phyloP scores from a whole-genome alignment of 2,329 filamentous ascomycete species.

The Conoideocrella luteorostrata region DNA sequence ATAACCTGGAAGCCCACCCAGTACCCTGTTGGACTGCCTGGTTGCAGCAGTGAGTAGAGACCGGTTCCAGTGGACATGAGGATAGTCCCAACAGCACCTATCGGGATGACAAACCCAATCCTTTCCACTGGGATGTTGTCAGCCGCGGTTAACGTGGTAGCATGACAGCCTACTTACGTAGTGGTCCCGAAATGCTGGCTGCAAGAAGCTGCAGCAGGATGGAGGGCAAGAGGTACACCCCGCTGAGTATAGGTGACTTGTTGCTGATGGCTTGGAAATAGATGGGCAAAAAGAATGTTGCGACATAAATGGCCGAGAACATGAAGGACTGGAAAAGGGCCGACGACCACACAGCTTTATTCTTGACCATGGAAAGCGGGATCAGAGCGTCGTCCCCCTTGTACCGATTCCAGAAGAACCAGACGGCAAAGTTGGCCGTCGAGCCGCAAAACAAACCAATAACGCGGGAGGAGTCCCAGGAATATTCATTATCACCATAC shows the following conservation, averaged over 20 bases:
- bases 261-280: conserved; percentile 24
- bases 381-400: conserved; percentile 42
- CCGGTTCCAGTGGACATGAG: conserved; percentile 13
- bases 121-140: not conserved
- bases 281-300: not conserved
- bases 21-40: conserved; percentile 2
- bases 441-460: conserved; percentile 35
- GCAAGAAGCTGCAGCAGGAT: conserved; percentile 16
- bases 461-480: conserved; percentile 25
- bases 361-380: conserved; percentile 31
- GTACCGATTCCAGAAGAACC: conserved; percentile 32
- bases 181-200: conserved; percentile 19
- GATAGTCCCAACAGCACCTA: too few species aligned
- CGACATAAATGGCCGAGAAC: conserved; percentile 36
- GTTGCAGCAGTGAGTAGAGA: conserved; percentile 10
- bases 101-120: not conserved
- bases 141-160: too few species aligned
- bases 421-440: conserved; percentile 24
- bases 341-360: conserved; percentile 27
- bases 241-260: conserved; percentile 19
- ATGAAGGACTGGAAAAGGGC: conserved; percentile 34
- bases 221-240: conserved; percentile 21
- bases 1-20: conserved; percentile 18
- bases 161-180: too few species aligned
- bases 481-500: conserved; percentile 32